Conservation (phyloP, 257 asterid species). For the Leonotis leonurus region DNA sequence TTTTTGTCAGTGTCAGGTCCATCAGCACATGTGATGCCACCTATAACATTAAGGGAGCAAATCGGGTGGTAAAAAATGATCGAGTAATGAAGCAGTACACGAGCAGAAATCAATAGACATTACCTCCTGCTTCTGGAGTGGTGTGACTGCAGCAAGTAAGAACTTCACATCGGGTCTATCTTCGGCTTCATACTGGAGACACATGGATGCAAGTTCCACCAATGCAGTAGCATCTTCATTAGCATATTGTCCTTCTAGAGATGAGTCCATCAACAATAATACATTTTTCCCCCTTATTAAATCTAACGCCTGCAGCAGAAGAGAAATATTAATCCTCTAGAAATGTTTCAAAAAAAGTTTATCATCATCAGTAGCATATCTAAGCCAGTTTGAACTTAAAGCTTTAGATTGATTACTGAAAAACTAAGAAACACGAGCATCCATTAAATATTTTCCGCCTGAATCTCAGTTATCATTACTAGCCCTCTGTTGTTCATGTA, state of each 20-base stretch:
- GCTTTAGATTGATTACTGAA: background rate
- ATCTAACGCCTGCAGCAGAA: conserved; percentile 78
- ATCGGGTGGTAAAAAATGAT: background rate
- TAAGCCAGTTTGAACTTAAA: too few relatives aligned
- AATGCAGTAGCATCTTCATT: conserved; percentile 88
- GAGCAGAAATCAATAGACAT: background rate
- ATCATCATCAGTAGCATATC: background rate
- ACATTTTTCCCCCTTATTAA: conserved; percentile 81
- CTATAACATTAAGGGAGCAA: conserved; percentile 28
- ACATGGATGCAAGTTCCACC: conserved; percentile 90
- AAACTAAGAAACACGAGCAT: background rate
- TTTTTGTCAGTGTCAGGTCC: conserved; percentile 54
- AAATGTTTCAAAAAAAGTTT: background rate
- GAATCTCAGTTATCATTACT: too few relatives aligned
- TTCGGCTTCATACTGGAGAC: conserved; percentile 92
- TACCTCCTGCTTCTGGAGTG: conserved; percentile 92
- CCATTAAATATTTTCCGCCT: too few relatives aligned
- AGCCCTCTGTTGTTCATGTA: background rate
- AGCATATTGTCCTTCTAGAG: conserved; percentile 91
- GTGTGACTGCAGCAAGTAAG: conserved; percentile 68
- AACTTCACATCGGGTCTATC: conserved; percentile 80
- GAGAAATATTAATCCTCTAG: conserved; percentile 3
- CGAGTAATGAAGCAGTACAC: background rate
- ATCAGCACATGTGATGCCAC: conserved; percentile 70
- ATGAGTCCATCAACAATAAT: conserved; percentile 81